Percentiles rank a stretch among this genome's conserved stretches.
These are phyloP conservation scores for Solanum corneliomulleri DNA, from an alignment of 257 asterid genomes.

Conservation along the genomic window DNA sequence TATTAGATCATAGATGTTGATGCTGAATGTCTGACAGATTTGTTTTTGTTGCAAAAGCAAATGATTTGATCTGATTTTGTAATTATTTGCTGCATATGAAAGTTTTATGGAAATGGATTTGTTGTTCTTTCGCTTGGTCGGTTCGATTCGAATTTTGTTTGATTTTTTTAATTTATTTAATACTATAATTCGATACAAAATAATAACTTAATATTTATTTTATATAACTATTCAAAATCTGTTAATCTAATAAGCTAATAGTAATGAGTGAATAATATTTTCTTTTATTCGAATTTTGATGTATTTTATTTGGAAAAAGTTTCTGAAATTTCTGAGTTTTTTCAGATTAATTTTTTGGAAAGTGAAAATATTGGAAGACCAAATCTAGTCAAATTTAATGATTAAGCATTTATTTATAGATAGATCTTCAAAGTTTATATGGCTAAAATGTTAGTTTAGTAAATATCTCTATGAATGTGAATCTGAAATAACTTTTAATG, in stretches of 20 bases:
- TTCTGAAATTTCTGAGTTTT: neutral
- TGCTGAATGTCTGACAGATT: neutral
- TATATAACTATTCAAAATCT: no score
- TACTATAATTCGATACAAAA: fast-evolving
- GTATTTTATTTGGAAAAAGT: neutral
- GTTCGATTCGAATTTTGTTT: no score
- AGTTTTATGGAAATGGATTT: neutral
- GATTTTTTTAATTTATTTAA: no score
- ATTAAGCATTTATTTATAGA: neutral
- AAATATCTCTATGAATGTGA: neutral
- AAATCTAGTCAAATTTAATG: neutral
- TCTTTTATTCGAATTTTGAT: fast-evolving
- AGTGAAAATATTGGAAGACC: neutral
- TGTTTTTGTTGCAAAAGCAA: neutral
- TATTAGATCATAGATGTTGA: neutral
- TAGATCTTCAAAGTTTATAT: no score
- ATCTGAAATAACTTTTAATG: neutral
- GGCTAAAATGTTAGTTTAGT: neutral
- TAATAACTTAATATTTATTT: no score
- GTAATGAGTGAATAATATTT: no score
- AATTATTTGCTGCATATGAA: neutral
- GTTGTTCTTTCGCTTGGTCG: no score
- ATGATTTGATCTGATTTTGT: neutral
- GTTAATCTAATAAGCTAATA: no score
- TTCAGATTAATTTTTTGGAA: neutral